Base-by-base conservation (phyloP, 306 rosid genomes). In the Pyrus bretschneideri region DNA sequence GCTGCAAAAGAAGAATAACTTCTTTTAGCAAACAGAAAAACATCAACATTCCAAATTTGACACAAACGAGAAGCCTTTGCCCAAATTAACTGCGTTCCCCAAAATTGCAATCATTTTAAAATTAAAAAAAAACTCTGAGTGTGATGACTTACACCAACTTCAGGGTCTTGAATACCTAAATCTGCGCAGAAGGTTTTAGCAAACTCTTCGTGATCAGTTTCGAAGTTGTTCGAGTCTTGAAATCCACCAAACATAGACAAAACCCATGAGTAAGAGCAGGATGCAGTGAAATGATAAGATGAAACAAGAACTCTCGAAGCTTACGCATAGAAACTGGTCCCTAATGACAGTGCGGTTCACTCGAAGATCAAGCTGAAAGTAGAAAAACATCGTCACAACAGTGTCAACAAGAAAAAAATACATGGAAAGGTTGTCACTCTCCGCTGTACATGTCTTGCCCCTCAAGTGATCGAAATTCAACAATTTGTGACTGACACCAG, bases 261-360 rank as follows among this genome's bases (percentile, higher is more conserved):
- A 80, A 42, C 23, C 21, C 77, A 79, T 46, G 74, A 46, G 40
- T 31, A 79, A 61, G 60, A 22, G 18, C 64, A 67, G 23, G 30
- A 67, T 51, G 29, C 13, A 58, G 64, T 55, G 4, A 2, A 78
- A 21, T 51, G 22, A 60, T 25, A 78, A n/a, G n/a, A 78, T n/a
- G 31, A 13, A 74, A 78, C 19, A 11, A 17, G 30, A 30, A 7
- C 51, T 21, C 21, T 44, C 61, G 52, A 79, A 88, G 64, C 89
- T 83, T 90, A 94, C 98, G 98, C 99, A 95, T 74, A 95, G 79
- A 86, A 92, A 92, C 61, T 90, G 97, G 87, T 95, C 99, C 89
- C 87, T 92, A 72, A 95, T 86, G 14, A 95, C 86, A 2, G 93
- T 92, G 77, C 88, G 91, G 85, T 95, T 95, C 17, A 95, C 93